These are phyloP conservation scores for Pythium sukuiense DNA, from an alignment of 352 stramenopile species.

Conservation along the genomic window DNA sequence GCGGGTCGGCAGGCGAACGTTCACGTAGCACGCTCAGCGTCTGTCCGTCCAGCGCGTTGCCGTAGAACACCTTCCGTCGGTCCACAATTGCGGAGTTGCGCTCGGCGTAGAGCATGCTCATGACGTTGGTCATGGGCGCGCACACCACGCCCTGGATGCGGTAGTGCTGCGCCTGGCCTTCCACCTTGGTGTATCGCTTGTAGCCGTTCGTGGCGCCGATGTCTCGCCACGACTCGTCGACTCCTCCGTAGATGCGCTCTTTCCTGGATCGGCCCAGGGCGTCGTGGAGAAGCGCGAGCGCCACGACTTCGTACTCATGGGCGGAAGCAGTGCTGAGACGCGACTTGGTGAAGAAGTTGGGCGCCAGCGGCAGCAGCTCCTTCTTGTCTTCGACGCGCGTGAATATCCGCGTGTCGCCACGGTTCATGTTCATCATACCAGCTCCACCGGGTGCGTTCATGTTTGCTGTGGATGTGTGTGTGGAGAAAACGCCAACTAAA, in stretches of 20 bases:
- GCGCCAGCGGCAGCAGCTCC: conserved; percentile 46
- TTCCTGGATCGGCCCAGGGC: conserved; percentile 39
- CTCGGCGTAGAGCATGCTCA: conserved; percentile 62
- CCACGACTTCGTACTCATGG: conserved; percentile 42
- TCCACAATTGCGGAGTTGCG: conserved; percentile 39
- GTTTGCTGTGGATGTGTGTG: conserved; percentile 6
- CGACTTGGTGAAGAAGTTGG: conserved; percentile 47
- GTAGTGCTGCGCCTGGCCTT: conserved; percentile 47
- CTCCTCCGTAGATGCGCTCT: conserved; percentile 41
- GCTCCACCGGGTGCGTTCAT: conserved; percentile 24
- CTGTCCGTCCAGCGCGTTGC: conserved; percentile 60
- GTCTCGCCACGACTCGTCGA: conserved; percentile 60
- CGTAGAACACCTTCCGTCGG: conserved; percentile 55
- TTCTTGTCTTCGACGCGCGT: conserved; percentile 21
- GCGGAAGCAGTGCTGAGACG: conserved; percentile 34
- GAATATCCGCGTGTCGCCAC: conserved; percentile 36
- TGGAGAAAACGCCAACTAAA: not conserved
- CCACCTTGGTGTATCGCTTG: conserved; percentile 57
- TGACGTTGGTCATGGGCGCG: conserved; percentile 56
- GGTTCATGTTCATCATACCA: conserved; percentile 21
- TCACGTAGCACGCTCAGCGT: conserved; percentile 56
- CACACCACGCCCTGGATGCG: conserved; percentile 55
- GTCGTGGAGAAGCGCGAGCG: conserved; percentile 44
- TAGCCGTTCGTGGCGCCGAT: conserved; percentile 48
- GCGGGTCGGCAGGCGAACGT: conserved; percentile 40